phyloP scores from a whole-genome alignment of 192 early-diverging fungal species.

The Rhizoclosmatium globosum region DNA sequence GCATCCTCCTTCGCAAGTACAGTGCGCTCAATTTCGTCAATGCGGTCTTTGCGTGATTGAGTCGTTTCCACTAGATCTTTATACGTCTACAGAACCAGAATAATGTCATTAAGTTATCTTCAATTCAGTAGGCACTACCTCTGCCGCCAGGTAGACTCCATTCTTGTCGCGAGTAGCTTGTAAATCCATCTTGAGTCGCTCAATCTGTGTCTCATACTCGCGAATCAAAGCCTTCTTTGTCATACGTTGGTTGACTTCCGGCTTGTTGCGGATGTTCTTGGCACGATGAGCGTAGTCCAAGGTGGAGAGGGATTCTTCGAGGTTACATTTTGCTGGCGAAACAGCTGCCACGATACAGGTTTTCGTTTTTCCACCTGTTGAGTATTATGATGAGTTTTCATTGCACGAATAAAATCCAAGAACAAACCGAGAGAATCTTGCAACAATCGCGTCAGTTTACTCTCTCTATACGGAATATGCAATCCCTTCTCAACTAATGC shows the following conservation, averaged over 20 bases:
- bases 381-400: constrained; percentile 19
- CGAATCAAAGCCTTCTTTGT: constrained; percentile 83
- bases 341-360: constrained; percentile 93
- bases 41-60: constrained; percentile 53
- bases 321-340: constrained; percentile 80
- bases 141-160: constrained; percentile 78
- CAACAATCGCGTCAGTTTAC: constrained; percentile 88
- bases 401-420: constrained; percentile 54
- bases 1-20: constrained; percentile 49
- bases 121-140: constrained; percentile 45
- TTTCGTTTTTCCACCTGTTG: constrained; percentile 77
- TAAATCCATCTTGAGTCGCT: constrained; percentile 81
- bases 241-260: constrained; percentile 72
- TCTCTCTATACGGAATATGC: constrained; percentile 96
- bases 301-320: constrained; percentile 91
- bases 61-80: constrained; percentile 60
- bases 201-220: constrained; percentile 82
- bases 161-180: constrained; percentile 81
- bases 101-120: not conserved
- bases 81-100: constrained; percentile 61
- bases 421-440: constrained; percentile 93
- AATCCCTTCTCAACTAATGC: constrained; percentile 80
- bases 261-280: constrained; percentile 66
- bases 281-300: constrained; percentile 82
- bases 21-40: constrained; percentile 49